Evolutionary conservation across 768 basidiomycete genomes (phyloP), one percentile per base, ranked within the genome.

Genomic region (Trametes coccinea): DNA sequence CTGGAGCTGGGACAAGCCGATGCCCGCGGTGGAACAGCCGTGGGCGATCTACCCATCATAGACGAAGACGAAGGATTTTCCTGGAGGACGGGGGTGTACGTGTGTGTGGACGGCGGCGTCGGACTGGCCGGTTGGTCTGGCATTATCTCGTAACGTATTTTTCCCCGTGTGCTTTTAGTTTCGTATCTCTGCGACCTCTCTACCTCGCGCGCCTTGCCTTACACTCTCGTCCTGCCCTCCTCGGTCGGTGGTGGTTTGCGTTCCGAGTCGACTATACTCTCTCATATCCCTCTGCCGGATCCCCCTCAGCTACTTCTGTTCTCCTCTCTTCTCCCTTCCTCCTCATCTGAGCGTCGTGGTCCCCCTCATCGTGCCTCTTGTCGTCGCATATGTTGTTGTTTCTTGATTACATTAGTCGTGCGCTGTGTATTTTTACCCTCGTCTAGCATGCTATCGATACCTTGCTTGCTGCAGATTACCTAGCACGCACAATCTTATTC

Each of bases 1-100:
- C 44, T 92, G 86, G 86, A 91, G 88, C 74, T 92, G 84, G 84
- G 90, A 90, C 56, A 80, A 82, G 65, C 70, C 79, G 39, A 90
- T 92, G 88, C 74, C 80, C 61, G 74, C 82, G 45, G 70, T 79
- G 63, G 90, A 91, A 5, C 85, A 83, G 69, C 80, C 88, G 27
- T 92, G 90, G 90, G 87, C 87, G 34, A 85, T 91, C 68, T 86
- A 79, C 75, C 80, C 79, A 66, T 82, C 82, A 76, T 83, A 22
- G 22, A 22, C 78, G 63, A 40, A 58, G 44, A 41, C 77, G 61
- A 34, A 60, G 43, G 48, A 48, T 37, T 57, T 43, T 22, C 22
- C 30, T 16, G 50, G 45, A 27, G 43, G 14, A 31, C 8, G 46
- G 22, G 43, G 29, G 22, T 22, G 49, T 16, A 4, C 37, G 22